Percentiles rank a stretch among this genome's conserved stretches.
These are phyloP conservation scores for Hypoxylon intermedium DNA, from an alignment of 495 filamentous ascomycete species.

Conservation along the genomic window DNA sequence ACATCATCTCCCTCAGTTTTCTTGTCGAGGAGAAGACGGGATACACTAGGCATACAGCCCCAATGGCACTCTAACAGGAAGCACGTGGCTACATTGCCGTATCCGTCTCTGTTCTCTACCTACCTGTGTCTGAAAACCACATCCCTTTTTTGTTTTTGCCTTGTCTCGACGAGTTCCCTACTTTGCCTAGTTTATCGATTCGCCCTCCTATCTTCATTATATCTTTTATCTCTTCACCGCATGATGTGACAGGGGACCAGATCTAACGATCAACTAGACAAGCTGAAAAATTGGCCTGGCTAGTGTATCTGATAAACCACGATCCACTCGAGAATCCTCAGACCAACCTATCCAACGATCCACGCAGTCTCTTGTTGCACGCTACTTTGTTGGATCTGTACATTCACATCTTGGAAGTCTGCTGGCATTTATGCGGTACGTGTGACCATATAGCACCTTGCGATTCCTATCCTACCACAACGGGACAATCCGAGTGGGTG, in stretches of 20 bases:
- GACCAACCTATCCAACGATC: conserved; percentile 7
- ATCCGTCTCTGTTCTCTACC: conserved; percentile 33
- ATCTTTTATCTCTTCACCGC: conserved; percentile 45
- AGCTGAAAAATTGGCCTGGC: conserved; percentile 31
- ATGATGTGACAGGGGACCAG: conserved; percentile 28
- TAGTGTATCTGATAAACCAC: conserved; percentile 32
- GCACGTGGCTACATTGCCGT: conserved; percentile 25
- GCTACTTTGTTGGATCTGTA: conserved; percentile 7
- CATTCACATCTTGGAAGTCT: conserved; percentile 1
- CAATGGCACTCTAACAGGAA: conserved; percentile 34
- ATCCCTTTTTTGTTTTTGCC: too few species aligned
- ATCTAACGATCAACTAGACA: conserved; percentile 36
- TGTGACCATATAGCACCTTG: conserved; percentile 14
- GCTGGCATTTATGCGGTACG: conserved; percentile 37
- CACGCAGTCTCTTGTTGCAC: neutral
- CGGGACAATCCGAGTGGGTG: conserved; percentile 2
- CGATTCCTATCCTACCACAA: conserved; percentile 1
- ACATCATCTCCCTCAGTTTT: conserved; percentile 1
- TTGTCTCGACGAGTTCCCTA: conserved; percentile 16
- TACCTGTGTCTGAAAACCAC: too few species aligned
- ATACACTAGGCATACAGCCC: conserved; percentile 5
- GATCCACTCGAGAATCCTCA: conserved; percentile 19
- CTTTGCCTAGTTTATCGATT: conserved; percentile 29
- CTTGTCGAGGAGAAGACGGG: conserved; percentile 16
- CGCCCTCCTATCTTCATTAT: conserved; percentile 8